Evolutionary conservation across 352 stramenopile genomes (phyloP).

Genomic region (Pythium volutum): DNA sequence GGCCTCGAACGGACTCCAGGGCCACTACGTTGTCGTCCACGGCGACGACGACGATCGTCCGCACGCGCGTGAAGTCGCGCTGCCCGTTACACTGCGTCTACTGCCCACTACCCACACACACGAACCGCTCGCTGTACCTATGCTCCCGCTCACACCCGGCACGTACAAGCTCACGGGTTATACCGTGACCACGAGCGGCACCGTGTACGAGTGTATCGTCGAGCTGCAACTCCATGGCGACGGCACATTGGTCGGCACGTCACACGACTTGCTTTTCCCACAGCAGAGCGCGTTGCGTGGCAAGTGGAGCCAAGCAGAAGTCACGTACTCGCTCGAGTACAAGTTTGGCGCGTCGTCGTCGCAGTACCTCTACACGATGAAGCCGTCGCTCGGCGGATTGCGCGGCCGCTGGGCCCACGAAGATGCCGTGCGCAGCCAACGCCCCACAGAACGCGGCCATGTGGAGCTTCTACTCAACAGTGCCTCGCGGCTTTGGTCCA

Average conservation of each 20-base stretch:
- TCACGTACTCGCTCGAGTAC: slow-evolving; percentile 58
- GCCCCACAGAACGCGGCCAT: slow-evolving; percentile 12
- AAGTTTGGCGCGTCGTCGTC: slow-evolving; percentile 29
- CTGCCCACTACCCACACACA: not conserved
- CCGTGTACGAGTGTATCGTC: slow-evolving; percentile 56
- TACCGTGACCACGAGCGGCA: slow-evolving; percentile 53
- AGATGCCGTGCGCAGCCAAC: slow-evolving; percentile 26
- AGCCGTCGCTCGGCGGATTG: slow-evolving; percentile 32
- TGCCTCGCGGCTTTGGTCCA: slow-evolving; percentile 13
- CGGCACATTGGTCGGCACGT: slow-evolving; percentile 41
- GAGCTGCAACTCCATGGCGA: slow-evolving; percentile 35
- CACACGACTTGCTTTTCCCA: slow-evolving; percentile 47
- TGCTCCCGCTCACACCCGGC: slow-evolving; percentile 53
- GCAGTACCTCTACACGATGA: slow-evolving; percentile 52
- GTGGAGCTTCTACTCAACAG: slow-evolving; percentile 8
- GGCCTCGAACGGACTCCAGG: slow-evolving; percentile 6
- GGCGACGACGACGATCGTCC: slow-evolving; percentile 17
- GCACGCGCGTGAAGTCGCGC: slow-evolving; percentile 5
- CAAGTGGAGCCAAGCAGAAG: slow-evolving; percentile 35
- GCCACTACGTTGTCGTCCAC: slow-evolving; percentile 16
- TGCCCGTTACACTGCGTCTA: slow-evolving; percentile 9
- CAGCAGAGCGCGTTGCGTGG: slow-evolving; percentile 47
- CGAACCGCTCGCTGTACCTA: slow-evolving; percentile 24
- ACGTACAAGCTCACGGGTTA: slow-evolving; percentile 47
- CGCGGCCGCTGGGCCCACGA: slow-evolving; percentile 54